A percentile compares a stretch with the other conserved stretches of the same genome.
Conservation (phyloP, 306 rosid genomes). For the Gillenia trifoliata region DNA sequence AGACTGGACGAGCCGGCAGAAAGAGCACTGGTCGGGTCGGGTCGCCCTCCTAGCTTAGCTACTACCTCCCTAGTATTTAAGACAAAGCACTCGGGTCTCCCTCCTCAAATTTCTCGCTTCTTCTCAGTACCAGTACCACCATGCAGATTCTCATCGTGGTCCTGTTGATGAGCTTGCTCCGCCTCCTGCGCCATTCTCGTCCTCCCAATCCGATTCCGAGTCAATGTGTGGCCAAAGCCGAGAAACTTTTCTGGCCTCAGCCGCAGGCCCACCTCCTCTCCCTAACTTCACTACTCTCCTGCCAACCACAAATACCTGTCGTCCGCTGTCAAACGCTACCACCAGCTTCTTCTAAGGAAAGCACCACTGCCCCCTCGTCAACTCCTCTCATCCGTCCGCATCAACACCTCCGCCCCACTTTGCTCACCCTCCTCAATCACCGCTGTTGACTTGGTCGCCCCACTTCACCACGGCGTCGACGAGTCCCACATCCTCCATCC, state of each 20-base stretch:
- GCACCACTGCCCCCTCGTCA: slow-evolving; percentile 49
- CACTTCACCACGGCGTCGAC: slow-evolving; percentile 51
- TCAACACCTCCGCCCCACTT: slow-evolving; percentile 31
- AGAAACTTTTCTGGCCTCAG: slow-evolving; percentile 53
- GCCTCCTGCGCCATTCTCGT: slow-evolving; percentile 1
- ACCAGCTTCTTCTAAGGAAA: slow-evolving; percentile 49
- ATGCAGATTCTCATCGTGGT: background rate
- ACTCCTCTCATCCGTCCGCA: slow-evolving; percentile 12
- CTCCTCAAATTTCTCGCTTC: no score
- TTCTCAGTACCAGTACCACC: background rate
- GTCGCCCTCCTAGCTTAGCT: background rate
- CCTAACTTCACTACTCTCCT: slow-evolving; percentile 46
- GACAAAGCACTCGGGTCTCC: no score
- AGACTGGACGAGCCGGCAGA: background rate
- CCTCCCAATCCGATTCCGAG: background rate
- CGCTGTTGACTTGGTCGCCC: slow-evolving; percentile 29
- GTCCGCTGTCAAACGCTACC: slow-evolving; percentile 53
- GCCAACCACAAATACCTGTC: slow-evolving; percentile 36
- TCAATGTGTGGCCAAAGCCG: slow-evolving; percentile 81
- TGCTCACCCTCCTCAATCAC: slow-evolving; percentile 34
- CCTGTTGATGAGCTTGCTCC: background rate
- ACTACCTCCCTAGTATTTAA: no score
- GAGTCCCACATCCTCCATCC: slow-evolving; percentile 55
- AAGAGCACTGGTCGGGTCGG: background rate
- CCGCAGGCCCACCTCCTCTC: slow-evolving; percentile 45